Conservation (phyloP, 2,329 filamentous ascomycete species). For the Hypoxylon sp. region DNA sequence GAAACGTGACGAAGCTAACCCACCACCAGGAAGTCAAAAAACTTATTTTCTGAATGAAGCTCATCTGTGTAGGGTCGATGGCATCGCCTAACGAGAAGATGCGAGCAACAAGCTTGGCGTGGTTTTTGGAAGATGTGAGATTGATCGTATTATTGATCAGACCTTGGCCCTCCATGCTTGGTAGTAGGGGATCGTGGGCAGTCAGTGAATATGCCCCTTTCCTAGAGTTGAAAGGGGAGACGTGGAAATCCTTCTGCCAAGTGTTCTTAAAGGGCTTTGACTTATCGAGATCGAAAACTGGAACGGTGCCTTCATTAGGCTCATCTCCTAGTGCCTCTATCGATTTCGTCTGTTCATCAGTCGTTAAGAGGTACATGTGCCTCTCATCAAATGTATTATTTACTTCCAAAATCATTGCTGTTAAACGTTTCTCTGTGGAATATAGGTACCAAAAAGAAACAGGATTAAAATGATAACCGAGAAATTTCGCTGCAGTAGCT, state of each 20-base stretch:
- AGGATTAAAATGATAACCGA: constrained; percentile 78
- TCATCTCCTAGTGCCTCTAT: constrained; percentile 26
- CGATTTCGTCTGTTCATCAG: constrained; percentile 38
- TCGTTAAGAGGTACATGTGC: constrained; percentile 68
- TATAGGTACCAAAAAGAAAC: constrained; percentile 85
- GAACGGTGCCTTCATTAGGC: background rate
- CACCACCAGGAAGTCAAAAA: constrained; percentile 70
- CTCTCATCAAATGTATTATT: constrained; percentile 81
- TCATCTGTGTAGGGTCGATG: constrained; percentile 59
- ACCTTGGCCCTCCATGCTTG: constrained; percentile 49
- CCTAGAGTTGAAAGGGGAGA: constrained; percentile 76
- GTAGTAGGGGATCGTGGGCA: constrained; percentile 57
- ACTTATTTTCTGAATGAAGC: constrained; percentile 49
- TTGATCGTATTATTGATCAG: constrained; percentile 68
- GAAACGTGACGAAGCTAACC: constrained; percentile 72
- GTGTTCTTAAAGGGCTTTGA: constrained; percentile 54
- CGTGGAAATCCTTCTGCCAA: constrained; percentile 78
- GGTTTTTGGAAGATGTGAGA: constrained; percentile 65
- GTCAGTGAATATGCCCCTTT: constrained; percentile 63
- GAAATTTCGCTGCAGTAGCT: constrained; percentile 72
- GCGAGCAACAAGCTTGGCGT: constrained; percentile 68
- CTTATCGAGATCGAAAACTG: background rate
- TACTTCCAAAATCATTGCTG: constrained; percentile 75
- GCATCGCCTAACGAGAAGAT: constrained; percentile 62
- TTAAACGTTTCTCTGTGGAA: constrained; percentile 62